A percentile compares a stretch with the other conserved stretches of the same genome.
Evolutionary conservation across 768 basidiomycete species (phyloP).

Genomic region (Tulasnella sp.): DNA sequence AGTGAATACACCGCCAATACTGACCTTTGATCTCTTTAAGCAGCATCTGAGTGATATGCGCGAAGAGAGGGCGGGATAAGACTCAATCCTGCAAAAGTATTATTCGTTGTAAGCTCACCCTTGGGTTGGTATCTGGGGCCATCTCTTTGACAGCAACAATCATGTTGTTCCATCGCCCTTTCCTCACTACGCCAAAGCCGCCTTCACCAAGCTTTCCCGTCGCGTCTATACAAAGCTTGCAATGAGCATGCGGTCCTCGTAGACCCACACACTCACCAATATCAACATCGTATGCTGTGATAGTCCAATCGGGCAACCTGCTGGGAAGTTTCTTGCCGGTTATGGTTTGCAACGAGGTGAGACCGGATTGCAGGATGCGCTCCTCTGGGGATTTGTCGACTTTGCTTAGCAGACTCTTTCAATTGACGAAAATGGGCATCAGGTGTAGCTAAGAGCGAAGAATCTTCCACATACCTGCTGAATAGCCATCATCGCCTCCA

Average conservation of each 20-base stretch:
- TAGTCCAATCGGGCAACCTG: background rate
- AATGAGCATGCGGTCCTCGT: background rate
- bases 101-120: background rate
- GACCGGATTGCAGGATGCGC: background rate
- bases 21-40: background rate
- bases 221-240: background rate
- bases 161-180: background rate
- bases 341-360: background rate
- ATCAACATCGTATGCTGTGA: background rate
- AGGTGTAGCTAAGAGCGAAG: too few relatives aligned
- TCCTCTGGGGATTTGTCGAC: background rate
- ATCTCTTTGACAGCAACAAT: background rate
- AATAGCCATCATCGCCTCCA: slow-evolving; percentile 3
- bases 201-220: background rate
- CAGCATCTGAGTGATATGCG: background rate
- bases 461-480: background rate
- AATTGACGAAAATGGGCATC: too few relatives aligned
- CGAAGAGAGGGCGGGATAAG: background rate
- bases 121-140: background rate
- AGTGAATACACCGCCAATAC: background rate
- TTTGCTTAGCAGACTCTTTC: background rate
- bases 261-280: background rate
- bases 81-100: background rate
- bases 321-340: background rate
- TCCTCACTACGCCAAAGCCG: background rate